Conservation (phyloP, 2,329 filamentous ascomycete genomes). For the Phialophora verrucosa region DNA sequence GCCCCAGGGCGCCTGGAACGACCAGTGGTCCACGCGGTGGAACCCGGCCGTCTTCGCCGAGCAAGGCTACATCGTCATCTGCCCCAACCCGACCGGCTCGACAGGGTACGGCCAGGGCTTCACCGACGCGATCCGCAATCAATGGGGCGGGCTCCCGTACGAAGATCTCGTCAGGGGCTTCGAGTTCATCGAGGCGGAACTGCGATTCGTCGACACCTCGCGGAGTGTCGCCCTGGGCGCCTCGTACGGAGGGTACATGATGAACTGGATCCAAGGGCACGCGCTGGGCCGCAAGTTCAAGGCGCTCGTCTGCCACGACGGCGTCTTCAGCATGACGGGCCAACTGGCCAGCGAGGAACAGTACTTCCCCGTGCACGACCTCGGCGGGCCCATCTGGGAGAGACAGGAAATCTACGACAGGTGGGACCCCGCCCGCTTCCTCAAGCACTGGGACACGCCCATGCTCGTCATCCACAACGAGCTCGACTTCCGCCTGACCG, state of each 20-base stretch:
- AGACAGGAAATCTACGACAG: slow-evolving; percentile 58
- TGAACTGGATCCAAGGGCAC: slow-evolving; percentile 64
- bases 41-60: slow-evolving; percentile 64
- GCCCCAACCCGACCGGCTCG: slow-evolving; percentile 65
- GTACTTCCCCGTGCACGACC: slow-evolving; percentile 61
- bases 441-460: slow-evolving; percentile 79
- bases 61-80: slow-evolving; percentile 65
- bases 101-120: slow-evolving; percentile 62
- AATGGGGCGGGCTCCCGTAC: slow-evolving; percentile 62
- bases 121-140: slow-evolving; percentile 57
- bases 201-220: slow-evolving; percentile 59
- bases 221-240: slow-evolving; percentile 61
- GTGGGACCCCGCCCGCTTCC: slow-evolving; percentile 64
- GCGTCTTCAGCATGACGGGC: slow-evolving; percentile 48
- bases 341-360: slow-evolving; percentile 58
- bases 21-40: slow-evolving; percentile 61
- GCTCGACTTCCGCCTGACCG: slow-evolving; percentile 84
- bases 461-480: slow-evolving; percentile 90
- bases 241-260: slow-evolving; percentile 66
- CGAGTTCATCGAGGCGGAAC: slow-evolving; percentile 56
- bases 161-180: slow-evolving; percentile 62
- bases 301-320: slow-evolving; percentile 61
- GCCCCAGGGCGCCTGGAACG: slow-evolving; percentile 58
- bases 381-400: slow-evolving; percentile 59
- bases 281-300: slow-evolving; percentile 62